phyloP scores from a whole-genome alignment of 2,329 filamentous ascomycete species.

The Mycosphaerella sp. region DNA sequence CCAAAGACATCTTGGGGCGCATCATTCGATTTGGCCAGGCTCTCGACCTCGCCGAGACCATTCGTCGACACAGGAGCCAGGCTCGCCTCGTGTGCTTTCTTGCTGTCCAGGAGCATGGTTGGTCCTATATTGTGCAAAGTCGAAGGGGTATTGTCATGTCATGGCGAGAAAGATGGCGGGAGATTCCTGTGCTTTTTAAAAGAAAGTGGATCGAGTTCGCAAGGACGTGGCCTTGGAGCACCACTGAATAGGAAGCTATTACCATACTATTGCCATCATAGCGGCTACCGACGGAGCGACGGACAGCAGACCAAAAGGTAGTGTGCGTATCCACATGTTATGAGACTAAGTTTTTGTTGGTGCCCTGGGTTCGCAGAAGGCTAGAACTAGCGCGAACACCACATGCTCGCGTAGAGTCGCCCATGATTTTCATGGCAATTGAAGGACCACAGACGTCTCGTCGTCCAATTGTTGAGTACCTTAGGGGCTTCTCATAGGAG shows the following conservation, averaged over 20 bases:
- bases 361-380: neutral
- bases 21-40: constrained; percentile 5
- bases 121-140: neutral
- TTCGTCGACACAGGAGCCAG: constrained; percentile 14
- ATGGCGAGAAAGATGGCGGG: neutral
- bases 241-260: constrained; percentile 4
- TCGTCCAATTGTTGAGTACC: too few relatives aligned
- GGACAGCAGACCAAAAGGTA: neutral
- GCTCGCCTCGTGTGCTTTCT: constrained; percentile 10
- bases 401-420: neutral
- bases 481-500: neutral
- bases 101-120: constrained; percentile 11
- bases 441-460: neutral
- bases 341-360: neutral
- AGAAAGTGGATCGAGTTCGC: neutral
- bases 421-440: neutral
- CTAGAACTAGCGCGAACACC: neutral
- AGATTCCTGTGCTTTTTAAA: constrained; percentile 1
- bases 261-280: neutral
- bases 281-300: constrained; percentile 8
- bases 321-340: constrained; percentile 1
- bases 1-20: constrained; percentile 18
- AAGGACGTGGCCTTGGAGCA: neutral
- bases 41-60: constrained; percentile 15
- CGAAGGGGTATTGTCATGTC: neutral